Evolutionary conservation across 2,329 filamentous ascomycete species (phyloP), one percentile per base, ranked within the genome.

Genomic region (Stachybotrys elegans): DNA sequence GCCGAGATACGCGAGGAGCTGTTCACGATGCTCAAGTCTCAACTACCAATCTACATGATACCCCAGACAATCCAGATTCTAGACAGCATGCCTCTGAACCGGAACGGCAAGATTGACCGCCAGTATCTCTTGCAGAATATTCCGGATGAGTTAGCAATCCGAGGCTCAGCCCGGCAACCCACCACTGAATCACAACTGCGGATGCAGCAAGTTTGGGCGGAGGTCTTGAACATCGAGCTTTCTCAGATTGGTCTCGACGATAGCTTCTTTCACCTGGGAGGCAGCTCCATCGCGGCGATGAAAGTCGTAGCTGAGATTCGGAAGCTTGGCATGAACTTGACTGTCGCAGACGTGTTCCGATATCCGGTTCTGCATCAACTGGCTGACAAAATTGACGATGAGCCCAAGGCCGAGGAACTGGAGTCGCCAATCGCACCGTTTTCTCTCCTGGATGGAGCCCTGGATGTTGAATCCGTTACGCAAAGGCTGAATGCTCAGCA

Each of bases 231-330:
- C 4, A 56, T 73, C 1, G 46, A 56, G 1, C 56, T 67, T 31
- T 62, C 68, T 6, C 57, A 9, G 2, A 45, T 51, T 14, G 43
- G 44, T 17, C 16, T 38, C n/a, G 39, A 49, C 16, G 40, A 41
- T 20, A 43, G 31, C 36, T 49, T 51, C 41, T 47, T 51, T 25
- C 16, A 35, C 7, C 22, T 47, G 0, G 76, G 76, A 2, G 76
- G 76, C 17, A 75, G 79, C 56, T 79, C 76, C 0, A 72, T 48
- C 32, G 45, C 37, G 8, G 44, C 32, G n/a, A 46, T 42, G 40
- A 42, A 42, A 20, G 31, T 49, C 13, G 41, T 42, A 19, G 32
- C 13, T 27, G 43, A 43, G 12, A 39, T 44, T 44, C 47, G 41
- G 2, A 40, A 39, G 34, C 17, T 9, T 23, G 41, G 22, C 16